A percentile compares a stretch with the other conserved stretches of the same genome.
Evolutionary conservation across 495 filamentous ascomycete species (phyloP).

Genomic region (Chaetomium fimeti): DNA sequence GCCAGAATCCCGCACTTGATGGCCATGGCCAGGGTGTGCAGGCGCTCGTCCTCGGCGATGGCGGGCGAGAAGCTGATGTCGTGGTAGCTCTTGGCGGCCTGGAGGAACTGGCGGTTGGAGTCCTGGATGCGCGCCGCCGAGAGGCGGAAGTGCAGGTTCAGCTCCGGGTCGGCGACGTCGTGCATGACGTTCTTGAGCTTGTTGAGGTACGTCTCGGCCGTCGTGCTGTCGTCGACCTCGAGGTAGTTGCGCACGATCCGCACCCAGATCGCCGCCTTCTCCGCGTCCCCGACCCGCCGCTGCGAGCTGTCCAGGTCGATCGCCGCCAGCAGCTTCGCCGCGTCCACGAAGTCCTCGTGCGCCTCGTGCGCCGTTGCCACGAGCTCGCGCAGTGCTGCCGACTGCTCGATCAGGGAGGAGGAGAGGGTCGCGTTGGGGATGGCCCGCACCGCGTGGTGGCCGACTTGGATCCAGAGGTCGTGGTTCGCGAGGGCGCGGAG

Average conservation of each 20-base stretch:
- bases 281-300: conserved; percentile 71
- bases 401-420: conserved; percentile 78
- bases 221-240: conserved; percentile 87
- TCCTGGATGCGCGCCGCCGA: conserved; percentile 91
- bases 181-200: conserved; percentile 88
- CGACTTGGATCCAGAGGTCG: conserved; percentile 66
- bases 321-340: conserved; percentile 73
- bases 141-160: conserved; percentile 81
- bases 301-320: conserved; percentile 88
- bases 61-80: conserved; percentile 70
- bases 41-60: conserved; percentile 77
- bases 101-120: conserved; percentile 84
- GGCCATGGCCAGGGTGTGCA: conserved; percentile 82
- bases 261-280: conserved; percentile 81
- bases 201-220: conserved; percentile 83
- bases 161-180: conserved; percentile 65
- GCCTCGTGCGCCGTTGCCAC: conserved; percentile 80
- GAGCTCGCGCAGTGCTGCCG: conserved; percentile 74
- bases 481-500: conserved; percentile 55
- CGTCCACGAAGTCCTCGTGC: conserved; percentile 74
- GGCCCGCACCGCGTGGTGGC: conserved; percentile 62
- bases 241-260: conserved; percentile 93
- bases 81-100: conserved; percentile 84
- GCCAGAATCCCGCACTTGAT: conserved; percentile 93
- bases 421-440: conserved; percentile 50